Conservation (phyloP, 2,329 filamentous ascomycete species). For the Myriosclerotinia duriaeana region DNA sequence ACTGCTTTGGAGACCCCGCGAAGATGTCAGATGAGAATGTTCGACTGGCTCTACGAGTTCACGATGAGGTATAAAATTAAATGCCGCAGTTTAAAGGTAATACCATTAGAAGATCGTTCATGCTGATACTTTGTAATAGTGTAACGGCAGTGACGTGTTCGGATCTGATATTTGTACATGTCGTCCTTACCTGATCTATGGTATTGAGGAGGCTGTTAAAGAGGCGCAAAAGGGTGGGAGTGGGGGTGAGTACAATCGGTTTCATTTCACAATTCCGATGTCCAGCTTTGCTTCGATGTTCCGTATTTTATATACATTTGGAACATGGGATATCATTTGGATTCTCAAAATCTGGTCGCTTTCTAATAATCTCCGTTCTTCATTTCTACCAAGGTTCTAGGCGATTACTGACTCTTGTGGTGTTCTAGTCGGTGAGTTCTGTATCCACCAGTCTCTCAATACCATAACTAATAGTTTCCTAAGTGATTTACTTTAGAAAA, state of each 20-base stretch:
- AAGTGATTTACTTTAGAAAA: slow-evolving; percentile 96
- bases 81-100: slow-evolving; percentile 19
- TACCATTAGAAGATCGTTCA: slow-evolving; percentile 19
- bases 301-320: slow-evolving; percentile 14
- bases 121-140: slow-evolving; percentile 48
- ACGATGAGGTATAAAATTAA: slow-evolving; percentile 52
- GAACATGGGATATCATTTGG: not conserved
- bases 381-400: not conserved
- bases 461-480: slow-evolving; percentile 8
- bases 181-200: slow-evolving; percentile 91
- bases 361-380: slow-evolving; percentile 65
- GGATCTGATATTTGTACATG: slow-evolving; percentile 98
- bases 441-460: not conserved
- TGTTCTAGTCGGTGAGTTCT: slow-evolving; percentile 20
- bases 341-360: slow-evolving; percentile 51
- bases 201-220: slow-evolving; percentile 95
- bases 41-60: slow-evolving; percentile 79
- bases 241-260: slow-evolving; percentile 26
- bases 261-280: not conserved
- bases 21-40: slow-evolving; percentile 88
- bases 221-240: slow-evolving; percentile 69
- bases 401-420: slow-evolving; percentile 13
- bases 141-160: slow-evolving; percentile 97
- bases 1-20: slow-evolving; percentile 92
- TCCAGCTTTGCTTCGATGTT: not conserved